Evolutionary conservation across 2,329 filamentous ascomycete genomes (phyloP).

Genomic region (Xylariaceae sp.): DNA sequence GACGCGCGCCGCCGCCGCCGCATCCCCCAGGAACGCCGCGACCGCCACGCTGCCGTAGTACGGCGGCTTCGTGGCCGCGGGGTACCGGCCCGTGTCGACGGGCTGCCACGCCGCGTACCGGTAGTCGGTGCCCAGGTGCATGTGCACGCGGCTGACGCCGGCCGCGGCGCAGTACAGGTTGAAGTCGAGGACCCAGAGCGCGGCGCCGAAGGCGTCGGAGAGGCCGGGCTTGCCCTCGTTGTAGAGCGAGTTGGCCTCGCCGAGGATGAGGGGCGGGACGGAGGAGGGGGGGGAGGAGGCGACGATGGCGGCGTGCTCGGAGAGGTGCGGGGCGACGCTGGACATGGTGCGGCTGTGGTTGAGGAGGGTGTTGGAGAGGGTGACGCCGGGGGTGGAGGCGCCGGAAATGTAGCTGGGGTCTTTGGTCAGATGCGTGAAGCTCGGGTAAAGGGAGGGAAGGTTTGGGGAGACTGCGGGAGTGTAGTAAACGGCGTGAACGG

Average conservation of each 20-base stretch:
- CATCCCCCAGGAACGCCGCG: slow-evolving; percentile 49
- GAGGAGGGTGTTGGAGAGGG: slow-evolving; percentile 58
- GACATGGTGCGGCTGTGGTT: slow-evolving; percentile 53
- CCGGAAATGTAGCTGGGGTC: slow-evolving; percentile 55
- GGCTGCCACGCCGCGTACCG: slow-evolving; percentile 61
- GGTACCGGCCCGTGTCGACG: slow-evolving; percentile 42
- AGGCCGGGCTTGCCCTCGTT: slow-evolving; percentile 58
- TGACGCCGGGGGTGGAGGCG: slow-evolving; percentile 55
- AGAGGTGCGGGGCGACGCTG: slow-evolving; percentile 44
- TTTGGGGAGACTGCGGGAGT: no score
- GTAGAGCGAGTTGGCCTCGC: slow-evolving; percentile 60
- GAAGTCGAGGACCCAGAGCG: slow-evolving; percentile 62
- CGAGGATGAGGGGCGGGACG: slow-evolving; percentile 50
- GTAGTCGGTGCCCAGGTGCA: slow-evolving; percentile 63
- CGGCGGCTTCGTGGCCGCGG: slow-evolving; percentile 55
- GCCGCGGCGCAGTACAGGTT: slow-evolving; percentile 52
- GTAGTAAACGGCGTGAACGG: no score
- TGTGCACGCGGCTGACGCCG: slow-evolving; percentile 54
- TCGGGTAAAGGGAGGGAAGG: background rate
- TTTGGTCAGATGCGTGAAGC: background rate
- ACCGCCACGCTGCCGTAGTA: slow-evolving; percentile 61
- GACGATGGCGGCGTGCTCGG: slow-evolving; percentile 41
- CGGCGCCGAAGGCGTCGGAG: slow-evolving; percentile 61
- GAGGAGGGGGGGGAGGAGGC: no score
- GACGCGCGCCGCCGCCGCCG: slow-evolving; percentile 36